Percentiles rank a stretch among this genome's conserved stretches.
phyloP scores from a whole-genome alignment of 2,329 filamentous ascomycete genomes.

The Neurospora sp. region DNA sequence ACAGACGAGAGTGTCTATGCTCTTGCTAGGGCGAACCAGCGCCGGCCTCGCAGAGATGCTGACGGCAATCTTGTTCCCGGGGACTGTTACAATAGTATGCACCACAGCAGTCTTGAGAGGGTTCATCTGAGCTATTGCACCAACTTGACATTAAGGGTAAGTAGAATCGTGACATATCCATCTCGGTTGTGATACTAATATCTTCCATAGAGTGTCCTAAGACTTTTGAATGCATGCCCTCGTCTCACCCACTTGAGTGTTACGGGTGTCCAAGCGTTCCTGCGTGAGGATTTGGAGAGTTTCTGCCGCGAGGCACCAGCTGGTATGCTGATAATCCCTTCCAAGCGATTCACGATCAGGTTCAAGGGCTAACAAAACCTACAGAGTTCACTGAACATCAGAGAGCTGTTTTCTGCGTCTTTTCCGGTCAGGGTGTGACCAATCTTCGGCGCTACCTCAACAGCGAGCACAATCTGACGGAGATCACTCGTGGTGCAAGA shows the following conservation, averaged over 20 bases:
- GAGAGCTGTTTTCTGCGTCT: conserved; percentile 92
- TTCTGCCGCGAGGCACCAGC: conserved; percentile 81
- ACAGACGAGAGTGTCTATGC: conserved; percentile 84
- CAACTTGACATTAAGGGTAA: conserved; percentile 69
- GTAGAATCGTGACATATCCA: conserved; percentile 22
- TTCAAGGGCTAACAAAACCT: conserved; percentile 12
- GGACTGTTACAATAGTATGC: conserved; percentile 45
- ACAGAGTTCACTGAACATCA: conserved; percentile 91
- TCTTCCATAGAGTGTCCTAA: conserved; percentile 67
- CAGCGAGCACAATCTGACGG: conserved; percentile 24
- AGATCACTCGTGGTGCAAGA: neutral
- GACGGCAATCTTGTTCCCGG: conserved; percentile 31
- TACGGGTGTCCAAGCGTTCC: conserved; percentile 86
- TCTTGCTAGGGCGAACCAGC: conserved; percentile 61
- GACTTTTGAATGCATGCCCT: conserved; percentile 80
- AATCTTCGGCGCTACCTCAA: conserved; percentile 74
- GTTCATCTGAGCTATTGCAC: conserved; percentile 96
- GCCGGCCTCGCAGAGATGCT: conserved; percentile 39
- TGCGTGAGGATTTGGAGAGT: conserved; percentile 70
- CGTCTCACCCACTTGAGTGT: conserved; percentile 89
- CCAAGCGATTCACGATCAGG: neutral
- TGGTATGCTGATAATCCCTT: conserved; percentile 34
- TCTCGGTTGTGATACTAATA: conserved; percentile 12
- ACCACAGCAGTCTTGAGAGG: conserved; percentile 71
- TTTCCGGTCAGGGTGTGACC: conserved; percentile 77